Evolutionary conservation across 2,329 filamentous ascomycete species (phyloP).

Genomic region (Dichotomopilus funicola): DNA sequence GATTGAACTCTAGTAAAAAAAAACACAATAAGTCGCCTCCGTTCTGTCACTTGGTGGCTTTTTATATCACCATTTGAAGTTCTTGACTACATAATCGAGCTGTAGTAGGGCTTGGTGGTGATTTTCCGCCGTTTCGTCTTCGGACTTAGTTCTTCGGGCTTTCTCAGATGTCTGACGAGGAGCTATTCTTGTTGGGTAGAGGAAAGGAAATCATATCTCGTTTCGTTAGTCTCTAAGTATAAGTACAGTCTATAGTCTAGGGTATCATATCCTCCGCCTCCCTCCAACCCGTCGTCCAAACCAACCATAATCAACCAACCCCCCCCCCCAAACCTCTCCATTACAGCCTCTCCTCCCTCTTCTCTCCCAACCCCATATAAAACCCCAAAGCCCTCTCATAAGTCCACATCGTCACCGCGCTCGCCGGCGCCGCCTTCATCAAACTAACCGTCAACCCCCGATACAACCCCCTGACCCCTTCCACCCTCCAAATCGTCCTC

Average conservation of each 20-base stretch:
- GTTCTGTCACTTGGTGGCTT: too few relatives aligned
- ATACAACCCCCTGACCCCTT: constrained; percentile 78
- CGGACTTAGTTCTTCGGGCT: too few relatives aligned
- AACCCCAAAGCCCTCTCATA: constrained; percentile 70
- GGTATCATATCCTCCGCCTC: constrained; percentile 4
- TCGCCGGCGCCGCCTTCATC: constrained; percentile 88
- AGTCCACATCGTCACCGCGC: constrained; percentile 90
- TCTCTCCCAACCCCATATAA: constrained; percentile 39
- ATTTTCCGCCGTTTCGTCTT: too few relatives aligned
- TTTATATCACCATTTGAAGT: too few relatives aligned
- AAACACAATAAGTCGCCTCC: too few relatives aligned
- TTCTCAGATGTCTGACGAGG: too few relatives aligned
- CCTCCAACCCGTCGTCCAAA: background rate
- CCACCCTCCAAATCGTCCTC: constrained; percentile 57
- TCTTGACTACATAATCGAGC: too few relatives aligned
- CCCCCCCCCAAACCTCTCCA: background rate
- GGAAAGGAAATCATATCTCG: too few relatives aligned
- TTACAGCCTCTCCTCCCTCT: constrained; percentile 13
- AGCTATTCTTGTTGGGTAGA: too few relatives aligned
- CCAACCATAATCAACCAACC: background rate
- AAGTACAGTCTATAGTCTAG: constrained; percentile 9
- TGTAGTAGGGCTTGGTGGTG: too few relatives aligned
- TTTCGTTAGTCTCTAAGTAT: background rate
- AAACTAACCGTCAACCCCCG: constrained; percentile 82
- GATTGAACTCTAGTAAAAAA: too few relatives aligned